Percentiles rank a stretch among this genome's conserved stretches.
Evolutionary conservation across 768 basidiomycete genomes (phyloP).

Genomic region (Russula virescens): DNA sequence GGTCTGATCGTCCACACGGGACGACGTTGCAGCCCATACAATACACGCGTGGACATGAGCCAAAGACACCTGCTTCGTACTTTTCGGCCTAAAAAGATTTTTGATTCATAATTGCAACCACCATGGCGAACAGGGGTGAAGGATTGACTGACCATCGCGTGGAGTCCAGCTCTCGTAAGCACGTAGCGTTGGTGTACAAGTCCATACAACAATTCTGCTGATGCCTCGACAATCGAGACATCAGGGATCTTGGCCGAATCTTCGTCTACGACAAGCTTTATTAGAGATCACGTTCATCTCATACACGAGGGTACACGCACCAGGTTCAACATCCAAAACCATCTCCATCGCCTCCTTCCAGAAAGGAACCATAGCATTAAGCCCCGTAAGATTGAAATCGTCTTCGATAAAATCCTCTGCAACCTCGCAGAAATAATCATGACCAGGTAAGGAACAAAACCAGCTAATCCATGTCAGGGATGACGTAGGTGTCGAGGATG

Average conservation of each 20-base stretch:
- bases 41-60: conserved; percentile 92
- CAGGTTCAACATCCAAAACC: conserved; percentile 98
- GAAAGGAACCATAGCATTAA: conserved; percentile 95
- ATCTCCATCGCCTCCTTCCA: conserved; percentile 99
- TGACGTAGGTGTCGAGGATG: conserved; percentile 86
- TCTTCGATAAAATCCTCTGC: conserved; percentile 99
- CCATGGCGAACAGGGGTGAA: conserved; percentile 8
- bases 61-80: conserved; percentile 88
- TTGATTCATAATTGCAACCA: conserved; percentile 13
- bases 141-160: conserved; percentile 71
- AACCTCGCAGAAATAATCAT: conserved; percentile 98
- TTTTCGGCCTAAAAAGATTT: conserved; percentile 76
- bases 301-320: conserved; percentile 43
- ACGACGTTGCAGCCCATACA: conserved; percentile 86
- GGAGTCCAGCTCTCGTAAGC: conserved; percentile 87
- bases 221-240: conserved; percentile 96
- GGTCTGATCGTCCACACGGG: conserved; percentile 91
- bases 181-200: conserved; percentile 98
- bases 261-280: conserved; percentile 51
- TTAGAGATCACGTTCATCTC: conserved; percentile 18
- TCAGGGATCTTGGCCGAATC: conserved; percentile 96
- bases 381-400: conserved; percentile 96
- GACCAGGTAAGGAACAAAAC: conserved; percentile 92
- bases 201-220: conserved; percentile 95
- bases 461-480: conserved; percentile 94